Conservation (phyloP, 257 asterid genomes). For the Nicotiana obtusifolia region DNA sequence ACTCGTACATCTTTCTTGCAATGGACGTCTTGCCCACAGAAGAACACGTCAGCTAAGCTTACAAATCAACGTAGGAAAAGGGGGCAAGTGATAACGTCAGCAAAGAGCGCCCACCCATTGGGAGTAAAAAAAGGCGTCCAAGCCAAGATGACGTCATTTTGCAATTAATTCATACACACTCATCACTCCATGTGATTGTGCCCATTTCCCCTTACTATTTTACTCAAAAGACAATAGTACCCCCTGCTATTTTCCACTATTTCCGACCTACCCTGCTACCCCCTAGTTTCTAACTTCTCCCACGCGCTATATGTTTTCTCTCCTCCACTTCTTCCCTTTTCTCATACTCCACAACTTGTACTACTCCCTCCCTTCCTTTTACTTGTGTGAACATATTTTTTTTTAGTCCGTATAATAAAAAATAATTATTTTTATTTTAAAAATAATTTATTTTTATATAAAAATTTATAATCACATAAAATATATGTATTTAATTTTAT, state of each 20-base stretch:
- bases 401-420: too few relatives aligned
- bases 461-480: too few relatives aligned
- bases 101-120: background rate
- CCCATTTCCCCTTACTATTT: background rate
- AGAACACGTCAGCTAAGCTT: conserved; percentile 18
- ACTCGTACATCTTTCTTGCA: background rate
- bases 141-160: conserved; percentile 26
- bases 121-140: background rate
- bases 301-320: background rate
- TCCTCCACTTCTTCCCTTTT: background rate
- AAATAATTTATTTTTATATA: too few relatives aligned
- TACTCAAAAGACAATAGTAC: background rate
- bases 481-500: too few relatives aligned
- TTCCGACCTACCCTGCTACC: background rate
- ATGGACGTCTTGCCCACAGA: background rate
- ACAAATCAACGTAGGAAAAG: background rate
- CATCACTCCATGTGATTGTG: conserved; percentile 28
- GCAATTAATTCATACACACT: conserved; percentile 9
- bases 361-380: too few relatives aligned
- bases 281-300: background rate
- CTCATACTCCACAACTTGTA: background rate
- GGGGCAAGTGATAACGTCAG: conserved; percentile 19
- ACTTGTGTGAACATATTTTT: too few relatives aligned
- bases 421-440: too few relatives aligned
- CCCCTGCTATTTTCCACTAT: background rate